Evolutionary conservation across 768 basidiomycete species (phyloP), one percentile per base, ranked within the genome.

Genomic region (Russula olivacea): DNA sequence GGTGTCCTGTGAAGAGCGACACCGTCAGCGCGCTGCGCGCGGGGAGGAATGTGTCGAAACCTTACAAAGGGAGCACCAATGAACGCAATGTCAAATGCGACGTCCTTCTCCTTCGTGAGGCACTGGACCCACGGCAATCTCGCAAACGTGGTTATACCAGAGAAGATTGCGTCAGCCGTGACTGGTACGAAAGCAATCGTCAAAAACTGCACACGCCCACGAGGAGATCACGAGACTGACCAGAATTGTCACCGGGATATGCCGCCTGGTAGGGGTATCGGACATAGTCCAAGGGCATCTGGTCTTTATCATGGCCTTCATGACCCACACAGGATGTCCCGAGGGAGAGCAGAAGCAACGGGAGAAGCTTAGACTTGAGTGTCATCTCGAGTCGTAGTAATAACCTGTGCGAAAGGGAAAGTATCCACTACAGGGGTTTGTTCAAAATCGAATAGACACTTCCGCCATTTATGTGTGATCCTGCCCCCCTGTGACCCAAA

Each of bases 81-180:
- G 72, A 95, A 83, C 25, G 89, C 91, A 59, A 95, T 86, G 73
- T 95, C 93, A 67, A 90, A 86, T 1, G 79, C 72, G 34, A 76
- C 72, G 57, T 83, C 70, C 51, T 72, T 79, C 59, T 87, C 83
- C 65, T 80, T 80, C 48, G 83, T 84, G 55, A 93, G 82, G 72
- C 92, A 93, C 66, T 86, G 82, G 1, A 85, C 80, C 83, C 88
- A 92, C 30, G 90, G 90, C n/a, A 95, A 79, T 72, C 82, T 92
- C 19, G 93, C 92, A 71, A 93, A 95, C 2, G 90, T 91, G 2
- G 85, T 83, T 38, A 92, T 87, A 10, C 92, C 92, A 51, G 88
- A 85, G 74, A 93, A 94, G 40, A 88, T 76, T 19, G 90, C 83
- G 70, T 93, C 86, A 3, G 86, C 86, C 47, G 87, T 89, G 34